phyloP scores from a whole-genome alignment of 2,329 filamentous ascomycete genomes.

The Calonectria pseudoturangicola region DNA sequence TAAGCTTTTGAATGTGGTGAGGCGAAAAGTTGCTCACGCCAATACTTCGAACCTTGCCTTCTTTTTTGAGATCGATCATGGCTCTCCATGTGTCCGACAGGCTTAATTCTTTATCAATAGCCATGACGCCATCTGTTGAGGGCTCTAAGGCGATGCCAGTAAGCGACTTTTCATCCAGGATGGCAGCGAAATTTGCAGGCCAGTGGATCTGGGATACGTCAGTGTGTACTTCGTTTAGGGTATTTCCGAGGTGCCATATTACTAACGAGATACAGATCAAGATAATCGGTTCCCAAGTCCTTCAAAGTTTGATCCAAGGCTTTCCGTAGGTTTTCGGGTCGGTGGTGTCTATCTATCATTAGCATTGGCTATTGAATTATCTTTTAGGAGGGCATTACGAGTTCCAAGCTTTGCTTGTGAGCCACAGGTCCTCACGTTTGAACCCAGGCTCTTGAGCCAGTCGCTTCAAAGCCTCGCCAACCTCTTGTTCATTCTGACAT shows the following conservation, averaged over 20 bases:
- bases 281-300: not conserved
- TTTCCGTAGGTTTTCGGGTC: conserved; percentile 6
- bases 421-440: conserved; percentile 20
- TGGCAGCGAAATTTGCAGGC: conserved; percentile 14
- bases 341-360: not conserved
- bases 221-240: not conserved
- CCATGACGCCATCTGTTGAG: conserved; percentile 1
- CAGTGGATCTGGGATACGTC: conserved; percentile 5
- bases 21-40: conserved; percentile 23
- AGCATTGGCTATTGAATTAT: not conserved
- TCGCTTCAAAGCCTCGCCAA: not conserved
- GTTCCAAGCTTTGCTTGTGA: conserved; percentile 32
- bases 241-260: not conserved
- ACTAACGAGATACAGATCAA: conserved; percentile 1
- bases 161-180: not conserved
- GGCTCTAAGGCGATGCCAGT: conserved; percentile 20
- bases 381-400: not conserved
- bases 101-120: not conserved
- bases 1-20: conserved; percentile 12
- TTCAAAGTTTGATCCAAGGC: conserved; percentile 10
- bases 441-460: conserved; percentile 21
- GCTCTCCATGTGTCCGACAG: conserved; percentile 4
- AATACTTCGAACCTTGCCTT: conserved; percentile 19
- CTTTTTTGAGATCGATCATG: not conserved
- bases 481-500: conserved; percentile 20